Evolutionary conservation across 768 basidiomycete genomes (phyloP).

Genomic region (Astraeus odoratus): DNA sequence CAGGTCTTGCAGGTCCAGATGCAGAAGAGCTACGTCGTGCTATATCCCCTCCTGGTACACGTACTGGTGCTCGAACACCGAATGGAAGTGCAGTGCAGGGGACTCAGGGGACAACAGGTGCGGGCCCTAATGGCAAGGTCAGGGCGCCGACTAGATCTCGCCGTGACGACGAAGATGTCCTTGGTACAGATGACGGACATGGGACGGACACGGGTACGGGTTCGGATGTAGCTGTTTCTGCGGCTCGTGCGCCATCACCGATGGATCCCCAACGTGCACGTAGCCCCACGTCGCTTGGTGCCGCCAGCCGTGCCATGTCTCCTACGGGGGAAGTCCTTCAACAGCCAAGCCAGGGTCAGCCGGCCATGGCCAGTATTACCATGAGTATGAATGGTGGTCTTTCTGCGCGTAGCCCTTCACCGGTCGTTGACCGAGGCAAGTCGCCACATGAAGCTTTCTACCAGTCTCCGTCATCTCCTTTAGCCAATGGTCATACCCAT

Average conservation of each 20-base stretch:
- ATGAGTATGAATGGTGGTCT: slow-evolving; percentile 44
- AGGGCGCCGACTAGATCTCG: slow-evolving; percentile 46
- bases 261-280: slow-evolving; percentile 43
- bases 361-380: slow-evolving; percentile 44
- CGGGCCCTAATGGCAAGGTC: slow-evolving; percentile 35
- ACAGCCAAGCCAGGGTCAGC: slow-evolving; percentile 11
- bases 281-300: slow-evolving; percentile 46
- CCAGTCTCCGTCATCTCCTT: slow-evolving; percentile 37
- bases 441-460: slow-evolving; percentile 62
- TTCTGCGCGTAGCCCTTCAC: slow-evolving; percentile 50
- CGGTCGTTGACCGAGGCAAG: slow-evolving; percentile 45
- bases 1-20: slow-evolving; percentile 35
- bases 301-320: slow-evolving; percentile 50
- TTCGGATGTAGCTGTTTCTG: slow-evolving; percentile 25
- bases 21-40: slow-evolving; percentile 57
- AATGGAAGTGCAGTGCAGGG: slow-evolving; percentile 19
- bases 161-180: slow-evolving; percentile 33
- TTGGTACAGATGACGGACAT: slow-evolving; percentile 44
- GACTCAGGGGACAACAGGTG: slow-evolving; percentile 5
- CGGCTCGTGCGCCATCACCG: slow-evolving; percentile 51
- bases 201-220: slow-evolving; percentile 41
- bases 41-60: slow-evolving; percentile 51
- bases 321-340: slow-evolving; percentile 35
- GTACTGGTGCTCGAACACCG: slow-evolving; percentile 34
- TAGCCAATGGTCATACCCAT: slow-evolving; percentile 42